These are phyloP conservation scores for Pichia eremophila DNA, from an alignment of 805 yeast genomes.

Conservation along the genomic window DNA sequence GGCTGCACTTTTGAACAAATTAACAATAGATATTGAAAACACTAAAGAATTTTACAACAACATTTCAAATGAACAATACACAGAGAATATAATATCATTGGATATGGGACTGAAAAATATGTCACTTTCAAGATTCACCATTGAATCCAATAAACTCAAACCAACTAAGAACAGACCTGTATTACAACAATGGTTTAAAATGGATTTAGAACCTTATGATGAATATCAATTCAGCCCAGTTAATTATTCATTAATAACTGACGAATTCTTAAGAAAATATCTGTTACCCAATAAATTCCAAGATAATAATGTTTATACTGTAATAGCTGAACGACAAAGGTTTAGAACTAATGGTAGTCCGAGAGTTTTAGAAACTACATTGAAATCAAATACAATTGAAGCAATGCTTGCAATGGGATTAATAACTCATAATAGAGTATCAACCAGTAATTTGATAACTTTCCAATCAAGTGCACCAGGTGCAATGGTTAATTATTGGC, in stretches of 20 bases:
- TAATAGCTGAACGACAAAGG: slow-evolving; percentile 50
- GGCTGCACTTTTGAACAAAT: neutral
- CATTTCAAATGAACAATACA: neutral
- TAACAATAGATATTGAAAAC: neutral
- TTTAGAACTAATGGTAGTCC: slow-evolving; percentile 39
- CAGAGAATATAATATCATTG: slow-evolving; percentile 19
- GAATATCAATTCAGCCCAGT: slow-evolving; percentile 20
- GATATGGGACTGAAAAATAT: slow-evolving; percentile 29
- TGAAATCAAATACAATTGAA: slow-evolving; percentile 47
- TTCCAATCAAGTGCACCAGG: slow-evolving; percentile 5
- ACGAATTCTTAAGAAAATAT: slow-evolving; percentile 15
- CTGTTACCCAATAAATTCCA: neutral
- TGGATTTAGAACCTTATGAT: slow-evolving; percentile 21
- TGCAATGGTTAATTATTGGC: slow-evolving; percentile 26
- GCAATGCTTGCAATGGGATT: slow-evolving; percentile 29
- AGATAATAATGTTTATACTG: slow-evolving; percentile 27
- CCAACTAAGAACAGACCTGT: slow-evolving; percentile 6
- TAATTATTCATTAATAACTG: slow-evolving; percentile 19
- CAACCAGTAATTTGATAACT: neutral
- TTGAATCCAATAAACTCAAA: neutral
- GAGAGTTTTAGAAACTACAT: slow-evolving; percentile 39
- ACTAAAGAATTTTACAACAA: neutral
- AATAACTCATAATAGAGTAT: slow-evolving; percentile 2
- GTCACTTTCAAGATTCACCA: slow-evolving; percentile 20
- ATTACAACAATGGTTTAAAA: slow-evolving; percentile 25